Conservation (phyloP, 2,329 filamentous ascomycete species). For the Stenocarpella maydis region DNA sequence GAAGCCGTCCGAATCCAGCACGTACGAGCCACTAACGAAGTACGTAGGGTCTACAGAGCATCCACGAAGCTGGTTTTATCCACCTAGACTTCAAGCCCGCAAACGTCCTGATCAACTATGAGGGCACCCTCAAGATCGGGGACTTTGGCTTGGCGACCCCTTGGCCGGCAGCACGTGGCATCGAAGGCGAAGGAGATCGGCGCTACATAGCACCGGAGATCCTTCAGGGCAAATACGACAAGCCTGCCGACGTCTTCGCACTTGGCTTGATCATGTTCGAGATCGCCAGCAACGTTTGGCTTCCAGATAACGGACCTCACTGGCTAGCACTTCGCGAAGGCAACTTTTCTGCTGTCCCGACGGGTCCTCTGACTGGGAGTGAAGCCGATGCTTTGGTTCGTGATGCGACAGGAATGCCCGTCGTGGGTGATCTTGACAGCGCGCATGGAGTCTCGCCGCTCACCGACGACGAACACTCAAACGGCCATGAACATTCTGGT, state of each 20-base stretch:
- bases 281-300: conserved; percentile 90
- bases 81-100: conserved; percentile 88
- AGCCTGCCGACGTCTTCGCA: conserved; percentile 92
- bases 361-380: conserved; percentile 77
- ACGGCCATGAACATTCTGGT: conserved; percentile 24
- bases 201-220: conserved; percentile 97
- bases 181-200: conserved; percentile 92
- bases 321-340: conserved; percentile 92
- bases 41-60: conserved; percentile 81
- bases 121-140: conserved; percentile 83
- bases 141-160: conserved; percentile 84
- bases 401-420: conserved; percentile 76
- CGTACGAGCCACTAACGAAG: conserved; percentile 41
- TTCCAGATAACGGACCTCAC: conserved; percentile 89
- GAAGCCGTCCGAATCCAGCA: background rate
- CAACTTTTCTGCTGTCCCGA: conserved; percentile 88
- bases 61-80: conserved; percentile 87
- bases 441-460: conserved; percentile 32
- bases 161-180: conserved; percentile 78
- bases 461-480: conserved; percentile 13
- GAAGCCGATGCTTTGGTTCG: conserved; percentile 74
- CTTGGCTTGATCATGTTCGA: conserved; percentile 94
- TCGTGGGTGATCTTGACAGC: conserved; percentile 49
- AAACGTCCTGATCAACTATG: conserved; percentile 83
- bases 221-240: conserved; percentile 84